phyloP scores from a whole-genome alignment of 2,329 filamentous ascomycete genomes.

The Xylariaceae sp. region DNA sequence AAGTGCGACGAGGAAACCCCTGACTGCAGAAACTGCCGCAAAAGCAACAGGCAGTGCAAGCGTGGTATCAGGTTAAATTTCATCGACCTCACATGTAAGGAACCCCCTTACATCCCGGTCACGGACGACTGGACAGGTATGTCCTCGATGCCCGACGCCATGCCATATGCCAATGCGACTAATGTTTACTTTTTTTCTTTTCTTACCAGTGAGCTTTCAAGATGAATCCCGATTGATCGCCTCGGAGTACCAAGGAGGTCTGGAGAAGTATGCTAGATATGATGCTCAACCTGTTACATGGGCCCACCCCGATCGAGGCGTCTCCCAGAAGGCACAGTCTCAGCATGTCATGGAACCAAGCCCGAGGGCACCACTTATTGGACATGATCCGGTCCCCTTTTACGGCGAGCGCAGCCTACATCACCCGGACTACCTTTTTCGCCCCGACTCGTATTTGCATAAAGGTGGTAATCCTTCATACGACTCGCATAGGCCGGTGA shows the following conservation, averaged over 20 bases:
- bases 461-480: conserved; percentile 25
- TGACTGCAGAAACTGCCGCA: conserved; percentile 72
- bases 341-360: conserved; percentile 20
- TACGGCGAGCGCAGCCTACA: conserved; percentile 23
- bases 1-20: conserved; percentile 77
- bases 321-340: not conserved
- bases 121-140: conserved; percentile 60
- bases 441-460: conserved; percentile 26
- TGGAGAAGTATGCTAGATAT: conserved; percentile 62
- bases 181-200: no score
- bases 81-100: conserved; percentile 72
- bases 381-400: conserved; percentile 25
- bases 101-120: conserved; percentile 57
- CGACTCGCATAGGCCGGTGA: conserved; percentile 21
- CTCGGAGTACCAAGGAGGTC: conserved; percentile 79
- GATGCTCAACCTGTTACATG: conserved; percentile 34
- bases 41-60: conserved; percentile 80
- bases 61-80: conserved; percentile 86
- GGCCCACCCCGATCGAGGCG: conserved; percentile 19
- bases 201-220: conserved; percentile 63
- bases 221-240: conserved; percentile 89
- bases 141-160: conserved; percentile 25
- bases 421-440: conserved; percentile 19
- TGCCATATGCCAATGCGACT: no score
- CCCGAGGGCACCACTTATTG: conserved; percentile 18